These are phyloP conservation scores for Umbelopsis sp. DNA, from an alignment of 192 early-diverging fungal genomes.

Conservation along the genomic window DNA sequence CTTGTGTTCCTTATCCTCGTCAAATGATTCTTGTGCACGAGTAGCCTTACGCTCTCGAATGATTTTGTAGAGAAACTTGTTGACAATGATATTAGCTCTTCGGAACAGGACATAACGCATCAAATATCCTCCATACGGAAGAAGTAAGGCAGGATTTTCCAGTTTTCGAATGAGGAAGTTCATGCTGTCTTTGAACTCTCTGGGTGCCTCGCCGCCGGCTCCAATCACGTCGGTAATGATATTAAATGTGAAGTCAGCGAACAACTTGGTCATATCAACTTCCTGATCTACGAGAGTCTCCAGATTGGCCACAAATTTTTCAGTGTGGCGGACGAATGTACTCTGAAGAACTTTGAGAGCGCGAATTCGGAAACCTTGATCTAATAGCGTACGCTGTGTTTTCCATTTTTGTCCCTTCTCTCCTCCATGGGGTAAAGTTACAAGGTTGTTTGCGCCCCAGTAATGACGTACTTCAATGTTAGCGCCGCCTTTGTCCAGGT, in stretches of 20 bases:
- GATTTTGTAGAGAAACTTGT: slow-evolving; percentile 16
- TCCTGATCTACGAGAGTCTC: slow-evolving; percentile 8
- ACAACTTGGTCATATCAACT: slow-evolving; percentile 5
- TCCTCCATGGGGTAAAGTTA: slow-evolving; percentile 12
- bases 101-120: slow-evolving; percentile 15
- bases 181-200: slow-evolving; percentile 18
- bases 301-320: slow-evolving; percentile 4
- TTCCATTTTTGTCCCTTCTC: slow-evolving; percentile 2
- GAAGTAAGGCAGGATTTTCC: neutral
- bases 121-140: slow-evolving; percentile 15
- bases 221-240: slow-evolving; percentile 25
- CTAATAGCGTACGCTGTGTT: slow-evolving; percentile 13
- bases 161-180: slow-evolving; percentile 15
- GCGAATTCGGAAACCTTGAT: slow-evolving; percentile 20
- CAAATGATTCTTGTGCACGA: neutral
- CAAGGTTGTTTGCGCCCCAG: slow-evolving; percentile 6
- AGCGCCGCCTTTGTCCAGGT: slow-evolving; percentile 10
- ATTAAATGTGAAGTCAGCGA: slow-evolving; percentile 13
- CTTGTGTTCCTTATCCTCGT: slow-evolving; percentile 3
- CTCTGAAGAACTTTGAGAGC: slow-evolving; percentile 7
- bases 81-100: slow-evolving; percentile 7
- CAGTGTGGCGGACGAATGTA: slow-evolving; percentile 19
- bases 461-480: neutral
- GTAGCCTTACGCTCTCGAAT: slow-evolving; percentile 7
- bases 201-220: slow-evolving; percentile 6